These are phyloP conservation scores for Cercospora sesami DNA, from an alignment of 2,329 filamentous ascomycete genomes.

Conservation along the genomic window DNA sequence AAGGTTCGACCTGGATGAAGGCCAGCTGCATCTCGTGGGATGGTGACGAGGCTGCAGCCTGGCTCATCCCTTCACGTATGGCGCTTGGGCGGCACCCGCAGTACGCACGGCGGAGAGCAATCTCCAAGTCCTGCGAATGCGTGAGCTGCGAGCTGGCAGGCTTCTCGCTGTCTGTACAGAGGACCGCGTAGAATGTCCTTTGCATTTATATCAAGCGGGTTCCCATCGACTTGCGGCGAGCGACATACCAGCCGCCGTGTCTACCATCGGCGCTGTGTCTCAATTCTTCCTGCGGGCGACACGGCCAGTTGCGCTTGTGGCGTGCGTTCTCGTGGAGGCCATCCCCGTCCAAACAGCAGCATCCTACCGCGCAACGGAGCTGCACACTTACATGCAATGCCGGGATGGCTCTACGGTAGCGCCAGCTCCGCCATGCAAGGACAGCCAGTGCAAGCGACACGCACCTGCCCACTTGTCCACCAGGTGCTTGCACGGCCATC, in stretches of 20 bases:
- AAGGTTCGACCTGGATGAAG: background rate
- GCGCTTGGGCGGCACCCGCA: background rate
- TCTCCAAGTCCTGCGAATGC: background rate
- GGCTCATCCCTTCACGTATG: background rate
- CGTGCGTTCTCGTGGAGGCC: conserved; percentile 20
- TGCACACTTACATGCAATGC: background rate
- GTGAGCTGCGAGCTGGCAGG: background rate
- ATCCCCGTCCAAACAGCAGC: background rate
- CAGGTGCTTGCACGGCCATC: background rate
- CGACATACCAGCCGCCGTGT: background rate
- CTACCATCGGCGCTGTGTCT: conserved; percentile 16
- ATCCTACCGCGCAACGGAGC: conserved; percentile 11
- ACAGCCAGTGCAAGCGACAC: conserved; percentile 2
- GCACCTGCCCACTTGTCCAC: background rate
- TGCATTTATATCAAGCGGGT: background rate
- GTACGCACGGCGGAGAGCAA: background rate
- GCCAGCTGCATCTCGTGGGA: background rate
- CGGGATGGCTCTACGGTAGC: background rate
- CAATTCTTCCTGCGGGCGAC: conserved; percentile 21
- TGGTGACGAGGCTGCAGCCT: background rate
- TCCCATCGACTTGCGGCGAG: background rate
- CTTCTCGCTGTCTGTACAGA: background rate
- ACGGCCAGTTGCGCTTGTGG: conserved; percentile 16
- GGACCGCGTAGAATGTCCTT: background rate
- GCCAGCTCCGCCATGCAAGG: conserved; percentile 2